Evolutionary conservation across 2,329 filamentous ascomycete genomes (phyloP), one percentile per base, ranked within the genome.

Genomic region (Diaporthe citrichinensis): DNA sequence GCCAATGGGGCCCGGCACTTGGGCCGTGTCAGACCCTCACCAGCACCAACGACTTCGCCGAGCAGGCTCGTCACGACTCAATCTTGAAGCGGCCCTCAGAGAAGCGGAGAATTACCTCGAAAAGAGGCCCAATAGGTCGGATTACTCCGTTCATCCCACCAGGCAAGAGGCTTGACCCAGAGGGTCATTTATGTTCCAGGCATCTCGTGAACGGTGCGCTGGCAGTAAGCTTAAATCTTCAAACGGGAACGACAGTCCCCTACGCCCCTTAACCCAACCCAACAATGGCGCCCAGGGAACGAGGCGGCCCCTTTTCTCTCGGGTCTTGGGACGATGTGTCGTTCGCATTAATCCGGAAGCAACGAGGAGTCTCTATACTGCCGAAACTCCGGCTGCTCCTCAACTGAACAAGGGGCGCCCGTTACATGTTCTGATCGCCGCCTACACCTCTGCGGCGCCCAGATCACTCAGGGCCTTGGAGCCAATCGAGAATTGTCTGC

Each of bases 181-280:
- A 28, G n/a, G 49, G 10, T 31, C 34, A 41, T 41, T 20, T 23
- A 55, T 69, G 6, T 41, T 28, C 49, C 65, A 55, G 3, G n/a
- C n/a, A 23, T 34, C 9, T 41, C 4, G 51, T 41, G 46, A 28
- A 68, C 46, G 65, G 65, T 41, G 46, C 65, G 65, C 46, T 53
- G 65, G 49, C n/a, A 55, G 49, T 69, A 69, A 69, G 65, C 65
- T 69, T 55, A 69, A 68, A 55, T 55, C n/a, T 69, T 46, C 65
- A 69, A 46, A 46, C 65, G 15, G n/a, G 49, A 69, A 55, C 34
- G 49, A 39, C 46, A 23, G 31, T 14, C 65, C 49, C 23, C 46
- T 39, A 23, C 53, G 31, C 31, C 46, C 15, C 65, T 68, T 20
- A 23, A 39, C n/a, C 46, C 65, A 23, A 39, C n/a, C 46, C 65